Base-by-base conservation (phyloP, 179 eudicot genomes). In the Silene coronaria region DNA sequence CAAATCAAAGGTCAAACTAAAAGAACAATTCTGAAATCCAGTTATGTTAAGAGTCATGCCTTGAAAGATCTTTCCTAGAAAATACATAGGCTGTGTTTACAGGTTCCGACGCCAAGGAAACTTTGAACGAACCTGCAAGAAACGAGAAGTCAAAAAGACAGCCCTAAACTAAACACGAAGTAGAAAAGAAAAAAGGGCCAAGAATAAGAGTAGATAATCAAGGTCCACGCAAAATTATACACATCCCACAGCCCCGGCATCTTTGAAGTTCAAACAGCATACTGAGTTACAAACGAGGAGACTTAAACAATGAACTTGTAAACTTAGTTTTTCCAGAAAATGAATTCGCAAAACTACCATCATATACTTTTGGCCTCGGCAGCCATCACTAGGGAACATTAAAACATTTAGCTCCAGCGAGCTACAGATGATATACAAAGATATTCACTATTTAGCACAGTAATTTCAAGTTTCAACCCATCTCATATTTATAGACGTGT, bases 1-100 rank as follows among this genome's bases (percentile, higher is more conserved):
- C 17, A 11, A 1, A 68, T 66, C 42, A 32, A 30, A 12, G 7
- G 67, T 24, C 67, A 67, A 19, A 21, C 1, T 16, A 36, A 42
- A 51, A n/a, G 3, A 60, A 23, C 32, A 17, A 21, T 30, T 51
- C 38, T 36, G 34, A 70, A 65, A 62, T 34, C 27, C 22, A 55
- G 64, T 45, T 5, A 60, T 57, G 59, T 26, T 1, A 36, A 70
- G 70, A 70, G 65, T 70, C 90, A 73, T 86, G 77, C 99, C 97
- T 96, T 65, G 97, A 87, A 62, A 96, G 86, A 86, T 96, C 97
- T 72, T 89, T 88, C 75, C 99, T 87, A 62, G 97, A 87, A 77
- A 96, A 89, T 36, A 90, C 78, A 60, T 91, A 93, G 69, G 91
- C 86, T 8, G 99, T 88, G 85, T 96, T 96, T 32, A 86, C 86